Base-by-base conservation (phyloP, 2,329 filamentous ascomycete genomes). In the Alternaria ventricosa region DNA sequence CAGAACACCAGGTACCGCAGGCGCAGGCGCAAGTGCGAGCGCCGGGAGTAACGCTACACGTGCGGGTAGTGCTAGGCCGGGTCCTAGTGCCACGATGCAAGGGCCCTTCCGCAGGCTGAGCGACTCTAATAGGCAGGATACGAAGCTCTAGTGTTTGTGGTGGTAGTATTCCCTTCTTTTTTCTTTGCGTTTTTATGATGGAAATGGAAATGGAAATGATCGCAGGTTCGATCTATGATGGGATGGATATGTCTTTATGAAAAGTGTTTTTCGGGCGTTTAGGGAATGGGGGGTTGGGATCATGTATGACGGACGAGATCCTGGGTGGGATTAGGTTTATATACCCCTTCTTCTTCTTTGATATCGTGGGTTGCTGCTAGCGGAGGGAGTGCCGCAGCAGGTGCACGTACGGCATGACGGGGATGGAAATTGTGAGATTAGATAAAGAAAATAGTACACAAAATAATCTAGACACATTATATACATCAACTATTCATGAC, bases 71-170 rank as follows among this genome's bases (percentile, higher is more conserved):
- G 57, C 67, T 46, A 68, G 70, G 36, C 46, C 71, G 20, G 72
- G 72, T 15, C 65, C 70, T 5, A 72, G 72, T 70, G 69, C 57
- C 47, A 71, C 70, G 63, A 67, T 75, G 28, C 71, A 72, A 45
- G 64, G 66, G 10, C 73, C 75, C 25, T 67, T 78, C 45, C 67
- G 78, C 56, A 66, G 78, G 44, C 58, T 79, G 60, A 80, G 78
- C 56, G 78, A 80, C 64, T 74, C 71, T 5, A 78, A 68, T 9
- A 74, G 78, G 61, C 77, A 79, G 61, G 77, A 78, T 54, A 79
- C 76, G 2, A 80, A 80, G 70, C 59, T 80, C 15, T 79, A 64
- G 75, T 43, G 4, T 5, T 18, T 79, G 28, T 79, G 61, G 74
- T 49, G 4, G 36, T 18, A 41, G 36, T 11, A 41, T 27, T 13